Evolutionary conservation across 2,329 filamentous ascomycete genomes (phyloP).

Genomic region (Aspergillus calidoustus): DNA sequence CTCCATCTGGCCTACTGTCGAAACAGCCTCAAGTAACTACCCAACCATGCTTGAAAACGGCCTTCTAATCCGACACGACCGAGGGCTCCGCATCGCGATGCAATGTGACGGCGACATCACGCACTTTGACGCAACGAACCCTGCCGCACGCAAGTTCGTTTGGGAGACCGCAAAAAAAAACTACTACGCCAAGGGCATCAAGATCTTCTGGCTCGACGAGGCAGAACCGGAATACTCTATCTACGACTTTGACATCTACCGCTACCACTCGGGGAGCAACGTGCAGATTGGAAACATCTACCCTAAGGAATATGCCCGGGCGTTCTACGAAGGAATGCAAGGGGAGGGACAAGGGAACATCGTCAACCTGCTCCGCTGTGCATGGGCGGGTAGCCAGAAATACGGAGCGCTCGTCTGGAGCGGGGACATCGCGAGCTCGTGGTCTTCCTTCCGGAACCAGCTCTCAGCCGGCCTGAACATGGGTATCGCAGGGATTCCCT

Average conservation of each 20-base stretch:
- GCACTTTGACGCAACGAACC: constrained; percentile 68
- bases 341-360: constrained; percentile 59
- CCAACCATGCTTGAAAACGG: constrained; percentile 65
- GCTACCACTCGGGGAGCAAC: constrained; percentile 62
- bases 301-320: constrained; percentile 61
- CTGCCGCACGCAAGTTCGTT: constrained; percentile 60
- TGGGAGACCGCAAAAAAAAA: constrained; percentile 65
- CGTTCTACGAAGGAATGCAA: constrained; percentile 64
- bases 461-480: constrained; percentile 68
- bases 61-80: constrained; percentile 63
- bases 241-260: constrained; percentile 71
- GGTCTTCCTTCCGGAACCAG: constrained; percentile 64
- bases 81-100: constrained; percentile 63
- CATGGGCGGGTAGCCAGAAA: constrained; percentile 64
- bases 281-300: constrained; percentile 64
- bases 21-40: constrained; percentile 63
- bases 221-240: constrained; percentile 67
- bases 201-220: constrained; percentile 71
- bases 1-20: constrained; percentile 71
- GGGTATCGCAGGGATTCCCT: constrained; percentile 66
- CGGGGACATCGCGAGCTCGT: constrained; percentile 69
- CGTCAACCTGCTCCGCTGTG: constrained; percentile 63
- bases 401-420: constrained; percentile 70
- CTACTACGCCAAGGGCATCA: constrained; percentile 66
- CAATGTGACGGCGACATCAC: constrained; percentile 63